A percentile compares a stretch with the other conserved stretches of the same genome.
These are phyloP conservation scores for Emmonsiellopsis sp. DNA, from an alignment of 2,329 filamentous ascomycete species.

Conservation along the genomic window DNA sequence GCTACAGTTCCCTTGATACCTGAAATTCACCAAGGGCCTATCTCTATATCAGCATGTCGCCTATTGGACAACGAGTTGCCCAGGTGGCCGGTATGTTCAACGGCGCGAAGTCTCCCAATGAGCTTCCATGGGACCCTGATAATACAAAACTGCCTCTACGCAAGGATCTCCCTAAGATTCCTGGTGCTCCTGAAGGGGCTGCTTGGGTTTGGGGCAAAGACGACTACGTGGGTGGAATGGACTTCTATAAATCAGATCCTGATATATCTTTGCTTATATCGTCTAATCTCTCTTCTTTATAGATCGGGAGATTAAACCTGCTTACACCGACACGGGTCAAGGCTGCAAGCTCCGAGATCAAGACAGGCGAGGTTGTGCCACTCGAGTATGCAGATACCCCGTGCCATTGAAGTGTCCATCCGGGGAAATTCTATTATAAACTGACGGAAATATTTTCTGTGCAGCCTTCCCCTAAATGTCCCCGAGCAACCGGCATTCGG, in stretches of 20 bases:
- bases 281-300: constrained; percentile 1
- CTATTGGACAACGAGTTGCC: constrained; percentile 6
- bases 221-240: constrained; percentile 34
- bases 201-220: constrained; percentile 54
- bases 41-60: constrained; percentile 4
- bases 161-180: constrained; percentile 43
- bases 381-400: constrained; percentile 35
- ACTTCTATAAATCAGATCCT: neutral
- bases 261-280: constrained; percentile 1
- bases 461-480: constrained; percentile 42
- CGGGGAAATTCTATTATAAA: neutral
- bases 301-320: constrained; percentile 42
- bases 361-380: constrained; percentile 46
- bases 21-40: neutral
- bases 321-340: constrained; percentile 47
- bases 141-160: constrained; percentile 43
- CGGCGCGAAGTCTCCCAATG: constrained; percentile 16
- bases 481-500: constrained; percentile 45
- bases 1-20: neutral
- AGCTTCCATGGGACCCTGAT: constrained; percentile 46
- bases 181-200: constrained; percentile 44
- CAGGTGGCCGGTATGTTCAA: constrained; percentile 7
- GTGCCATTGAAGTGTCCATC: neutral
- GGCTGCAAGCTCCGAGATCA: constrained; percentile 44
- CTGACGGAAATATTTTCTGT: neutral